Evolutionary conservation across 371 early-diverging fungal species (phyloP), one percentile per base, ranked within the genome.

Genomic region (Nematocida minor): DNA sequence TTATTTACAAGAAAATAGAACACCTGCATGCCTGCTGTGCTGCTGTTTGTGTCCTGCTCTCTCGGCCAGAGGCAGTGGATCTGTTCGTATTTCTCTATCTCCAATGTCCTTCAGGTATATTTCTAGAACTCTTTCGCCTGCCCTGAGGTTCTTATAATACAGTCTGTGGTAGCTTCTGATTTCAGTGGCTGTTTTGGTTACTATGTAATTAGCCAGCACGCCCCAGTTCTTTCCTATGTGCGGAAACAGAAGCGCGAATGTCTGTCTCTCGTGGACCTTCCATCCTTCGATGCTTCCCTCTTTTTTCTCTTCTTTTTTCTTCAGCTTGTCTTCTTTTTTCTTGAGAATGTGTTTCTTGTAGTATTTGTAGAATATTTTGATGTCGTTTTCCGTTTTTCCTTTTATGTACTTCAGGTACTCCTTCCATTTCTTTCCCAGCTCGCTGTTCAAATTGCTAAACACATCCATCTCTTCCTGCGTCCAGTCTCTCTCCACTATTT

Each of bases 241-340:
- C 36, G 82, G 82, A 67, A 70, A 83, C n/a, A 80, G 78, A 46
- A 83, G 80, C 2, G 83, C 83, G 74, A 83, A 83, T 25, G 79
- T 57, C 44, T 83, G 83, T 71, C 82, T 78, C 38, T 83, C 82
- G 64, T 83, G 79, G 27, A 68, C 67, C 22, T 60, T 77, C 83
- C 83, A 83, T 4, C 66, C 51, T 6, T 36, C 46, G 11, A 18
- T 41, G 7, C 25, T 55, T 40, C 7, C 9, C 14, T 54, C 53
- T 49, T 44, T 36, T 48, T 54, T 62, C 22, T 18, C 34, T 44
- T 20, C 16, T 36, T 55, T 55, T 25, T 74, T 32, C 48, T 67
- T 31, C 27, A 18, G n/a, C 44, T 32, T 54, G 32, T 49, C 44
- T 54, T 25, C 48, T 44, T 18, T 38, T 54, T 48, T 54, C 18